Conservation (phyloP, 495 filamentous ascomycete species). For the Penicillium nucicola region DNA sequence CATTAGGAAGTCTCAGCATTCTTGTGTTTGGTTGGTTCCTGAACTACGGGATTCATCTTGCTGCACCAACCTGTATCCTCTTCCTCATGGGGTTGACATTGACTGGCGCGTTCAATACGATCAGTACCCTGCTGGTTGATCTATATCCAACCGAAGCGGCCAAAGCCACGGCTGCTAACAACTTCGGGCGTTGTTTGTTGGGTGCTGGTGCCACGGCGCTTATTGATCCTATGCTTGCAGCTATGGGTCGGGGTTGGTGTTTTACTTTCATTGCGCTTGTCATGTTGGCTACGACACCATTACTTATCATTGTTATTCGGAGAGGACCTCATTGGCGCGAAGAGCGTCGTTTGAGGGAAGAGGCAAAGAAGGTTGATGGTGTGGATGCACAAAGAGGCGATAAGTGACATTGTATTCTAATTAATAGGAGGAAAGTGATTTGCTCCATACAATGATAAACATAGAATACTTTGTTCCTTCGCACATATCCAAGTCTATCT, state of each 20-base stretch:
- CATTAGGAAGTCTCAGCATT: slow-evolving; percentile 33
- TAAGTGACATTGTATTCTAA: neutral
- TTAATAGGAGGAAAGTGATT: no score
- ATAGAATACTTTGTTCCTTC: no score
- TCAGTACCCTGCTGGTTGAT: slow-evolving; percentile 63
- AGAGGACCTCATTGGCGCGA: slow-evolving; percentile 50
- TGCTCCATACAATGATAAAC: no score
- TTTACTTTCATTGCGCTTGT: slow-evolving; percentile 63
- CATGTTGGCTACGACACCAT: slow-evolving; percentile 51
- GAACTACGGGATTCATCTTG: slow-evolving; percentile 34
- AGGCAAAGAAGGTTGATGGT: slow-evolving; percentile 9
- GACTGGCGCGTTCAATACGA: slow-evolving; percentile 55
- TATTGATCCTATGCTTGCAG: slow-evolving; percentile 62
- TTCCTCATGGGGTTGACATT: slow-evolving; percentile 58
- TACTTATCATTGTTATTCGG: slow-evolving; percentile 43
- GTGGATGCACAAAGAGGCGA: neutral
- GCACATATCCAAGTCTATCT: no score
- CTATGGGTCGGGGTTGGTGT: slow-evolving; percentile 65
- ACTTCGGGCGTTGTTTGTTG: slow-evolving; percentile 64
- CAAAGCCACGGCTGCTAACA: slow-evolving; percentile 68
- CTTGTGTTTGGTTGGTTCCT: slow-evolving; percentile 40
- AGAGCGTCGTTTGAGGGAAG: slow-evolving; percentile 28
- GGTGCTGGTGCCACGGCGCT: slow-evolving; percentile 65
- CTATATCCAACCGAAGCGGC: slow-evolving; percentile 58
- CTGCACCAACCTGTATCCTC: slow-evolving; percentile 50